A percentile compares a stretch with the other conserved stretches of the same genome.
Conservation (phyloP, 108 stramenopile species). For the Nitzschia putrida region DNA sequence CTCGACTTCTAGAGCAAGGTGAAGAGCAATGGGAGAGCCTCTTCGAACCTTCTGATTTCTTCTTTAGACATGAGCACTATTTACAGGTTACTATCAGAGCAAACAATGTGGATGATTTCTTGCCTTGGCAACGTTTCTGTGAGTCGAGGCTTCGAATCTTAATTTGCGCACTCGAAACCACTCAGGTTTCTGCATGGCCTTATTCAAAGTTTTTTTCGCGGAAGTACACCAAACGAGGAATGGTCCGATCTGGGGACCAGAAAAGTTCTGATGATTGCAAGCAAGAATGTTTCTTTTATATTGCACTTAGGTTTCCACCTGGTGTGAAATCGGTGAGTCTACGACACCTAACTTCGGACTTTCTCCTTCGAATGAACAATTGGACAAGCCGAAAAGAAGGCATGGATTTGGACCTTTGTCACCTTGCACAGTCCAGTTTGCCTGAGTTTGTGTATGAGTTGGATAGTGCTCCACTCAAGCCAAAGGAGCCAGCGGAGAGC, state of each 20-base stretch:
- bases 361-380: constrained; percentile 65
- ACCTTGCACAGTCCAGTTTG: constrained; percentile 48
- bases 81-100: constrained; percentile 65
- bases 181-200: constrained; percentile 56
- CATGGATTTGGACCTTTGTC: constrained; percentile 73
- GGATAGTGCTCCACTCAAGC: background rate
- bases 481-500: background rate
- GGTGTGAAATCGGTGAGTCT: constrained; percentile 54
- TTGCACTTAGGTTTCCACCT: constrained; percentile 68
- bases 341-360: constrained; percentile 49
- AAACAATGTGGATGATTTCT: constrained; percentile 49
- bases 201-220: constrained; percentile 65
- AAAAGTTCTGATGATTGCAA: constrained; percentile 10
- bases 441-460: constrained; percentile 32
- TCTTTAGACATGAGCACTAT: constrained; percentile 33
- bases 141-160: constrained; percentile 73
- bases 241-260: background rate
- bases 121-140: constrained; percentile 77
- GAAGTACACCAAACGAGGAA: constrained; percentile 27
- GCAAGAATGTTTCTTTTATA: constrained; percentile 54
- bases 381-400: constrained; percentile 55
- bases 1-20: constrained; percentile 2
- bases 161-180: constrained; percentile 59
- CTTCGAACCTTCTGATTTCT: constrained; percentile 36
- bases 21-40: constrained; percentile 22